Base-by-base conservation (phyloP, 495 filamentous ascomycete species). In the Aspergillus conjunctus region DNA sequence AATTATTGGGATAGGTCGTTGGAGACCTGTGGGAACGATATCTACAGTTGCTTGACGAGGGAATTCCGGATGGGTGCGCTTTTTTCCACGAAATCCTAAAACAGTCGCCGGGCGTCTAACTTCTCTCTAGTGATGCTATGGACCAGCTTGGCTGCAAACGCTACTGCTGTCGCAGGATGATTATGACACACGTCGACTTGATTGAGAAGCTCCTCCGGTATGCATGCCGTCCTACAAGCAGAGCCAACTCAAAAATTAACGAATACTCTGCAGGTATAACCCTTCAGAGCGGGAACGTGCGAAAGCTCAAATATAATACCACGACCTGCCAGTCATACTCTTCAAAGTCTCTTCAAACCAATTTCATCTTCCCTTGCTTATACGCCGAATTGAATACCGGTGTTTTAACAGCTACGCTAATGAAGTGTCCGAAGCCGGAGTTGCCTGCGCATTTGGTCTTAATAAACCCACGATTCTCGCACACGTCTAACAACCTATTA, bases 141-240 rank as follows among this genome's bases (percentile, higher is more conserved):
- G 92, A 98, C 71, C 79, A 90, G 61, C 86, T 98, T 9, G 91
- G 91, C 32, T 91, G 93, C 78, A 92, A 91, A 73, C 86, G 94
- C 37, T 98, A 98, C 78, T 98, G 94, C 81, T 98, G 94, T 77
- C 89, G 94, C 49, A 87, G 94, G 71, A 98, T 98, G 94, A 82
- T 98, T 67, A 96, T 98, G 91, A 98, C 94, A n/a, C 94, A 98
- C 73, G 95, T 98, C 62, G 94, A 98, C 71, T 79, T 98, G 54
- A 98, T 98, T 63, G 94, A 98, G 83, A 98, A 98, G 80, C 84
- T 98, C 18, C 83, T 98, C 22, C 91, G 93, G 93, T 98, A 84
- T 66, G 83, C 63, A 4, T 37, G 12, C 14, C 11, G 4, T 43
- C 3, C 17, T 34, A 2, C 2, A 15, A 43, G 0, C 18, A 11